phyloP scores from a whole-genome alignment of 2,329 filamentous ascomycete species.

The Ciborinia camelliae region DNA sequence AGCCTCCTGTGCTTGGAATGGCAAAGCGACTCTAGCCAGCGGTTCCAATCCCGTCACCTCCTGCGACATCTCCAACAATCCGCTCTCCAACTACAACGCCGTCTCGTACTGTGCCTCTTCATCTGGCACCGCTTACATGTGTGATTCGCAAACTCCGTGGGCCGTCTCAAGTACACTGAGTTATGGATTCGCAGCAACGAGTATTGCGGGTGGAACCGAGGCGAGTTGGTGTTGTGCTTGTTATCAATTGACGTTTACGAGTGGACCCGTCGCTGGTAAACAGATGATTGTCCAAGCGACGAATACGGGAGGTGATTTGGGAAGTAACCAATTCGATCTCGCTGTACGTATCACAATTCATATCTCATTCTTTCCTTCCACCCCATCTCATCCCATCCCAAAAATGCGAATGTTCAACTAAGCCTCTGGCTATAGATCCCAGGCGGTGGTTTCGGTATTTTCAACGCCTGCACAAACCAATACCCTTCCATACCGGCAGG shows the following conservation, averaged over 20 bases:
- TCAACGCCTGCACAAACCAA: slow-evolving; percentile 50
- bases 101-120: slow-evolving; percentile 51
- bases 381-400: not conserved
- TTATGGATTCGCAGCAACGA: slow-evolving; percentile 63
- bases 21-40: slow-evolving; percentile 50
- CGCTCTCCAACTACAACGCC: slow-evolving; percentile 48
- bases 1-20: slow-evolving; percentile 60
- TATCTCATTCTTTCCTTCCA: not conserved
- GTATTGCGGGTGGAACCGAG: slow-evolving; percentile 53
- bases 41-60: slow-evolving; percentile 32
- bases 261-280: slow-evolving; percentile 53
- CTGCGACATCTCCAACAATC: slow-evolving; percentile 48
- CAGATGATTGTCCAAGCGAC: slow-evolving; percentile 62
- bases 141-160: slow-evolving; percentile 60
- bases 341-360: slow-evolving; percentile 30
- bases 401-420: not conserved
- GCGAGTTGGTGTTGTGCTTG: slow-evolving; percentile 64
- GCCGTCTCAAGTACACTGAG: slow-evolving; percentile 54
- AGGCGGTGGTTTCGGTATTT: slow-evolving; percentile 55
- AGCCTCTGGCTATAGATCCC: slow-evolving; percentile 41
- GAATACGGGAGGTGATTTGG: slow-evolving; percentile 58
- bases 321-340: slow-evolving; percentile 57
- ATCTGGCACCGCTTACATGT: slow-evolving; percentile 54
- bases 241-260: slow-evolving; percentile 51
- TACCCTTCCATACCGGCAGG: slow-evolving; percentile 42